Evolutionary conservation across 2,329 filamentous ascomycete genomes (phyloP).

Genomic region (Thermomyces lanuginosus): DNA sequence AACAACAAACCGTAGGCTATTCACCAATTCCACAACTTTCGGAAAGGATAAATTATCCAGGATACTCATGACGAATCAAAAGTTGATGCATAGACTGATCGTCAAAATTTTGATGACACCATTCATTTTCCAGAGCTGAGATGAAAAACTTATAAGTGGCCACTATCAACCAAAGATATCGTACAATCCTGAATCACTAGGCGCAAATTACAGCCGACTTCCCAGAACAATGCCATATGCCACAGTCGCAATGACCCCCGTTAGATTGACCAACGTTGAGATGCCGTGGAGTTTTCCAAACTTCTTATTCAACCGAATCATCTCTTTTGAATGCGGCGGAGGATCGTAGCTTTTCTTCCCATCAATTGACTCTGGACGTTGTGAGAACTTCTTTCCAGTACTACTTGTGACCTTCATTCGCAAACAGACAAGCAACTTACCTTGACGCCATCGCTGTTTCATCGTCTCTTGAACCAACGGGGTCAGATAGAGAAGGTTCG

Average conservation of each 20-base stretch:
- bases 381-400: not conserved
- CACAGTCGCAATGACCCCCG: constrained; percentile 50
- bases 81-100: no score
- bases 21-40: no score
- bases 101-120: no score
- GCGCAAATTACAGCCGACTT: constrained; percentile 22
- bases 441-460: constrained; percentile 60
- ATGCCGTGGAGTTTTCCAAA: constrained; percentile 69
- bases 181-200: not conserved
- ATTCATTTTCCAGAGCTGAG: no score
- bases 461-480: constrained; percentile 63
- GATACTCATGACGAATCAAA: no score
- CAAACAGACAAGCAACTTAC: constrained; percentile 31
- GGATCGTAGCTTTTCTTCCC: constrained; percentile 74
- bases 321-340: constrained; percentile 66
- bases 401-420: not conserved
- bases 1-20: no score
- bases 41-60: no score
- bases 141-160: no score
- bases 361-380: constrained; percentile 53
- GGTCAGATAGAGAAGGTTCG: constrained; percentile 56
- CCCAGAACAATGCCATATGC: constrained; percentile 66
- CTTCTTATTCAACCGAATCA: constrained; percentile 60
- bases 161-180: no score
- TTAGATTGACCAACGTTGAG: constrained; percentile 63